Percentiles rank a stretch among this genome's conserved stretches.
These are phyloP conservation scores for Solanum tarijense DNA, from an alignment of 257 asterid species.

Conservation along the genomic window DNA sequence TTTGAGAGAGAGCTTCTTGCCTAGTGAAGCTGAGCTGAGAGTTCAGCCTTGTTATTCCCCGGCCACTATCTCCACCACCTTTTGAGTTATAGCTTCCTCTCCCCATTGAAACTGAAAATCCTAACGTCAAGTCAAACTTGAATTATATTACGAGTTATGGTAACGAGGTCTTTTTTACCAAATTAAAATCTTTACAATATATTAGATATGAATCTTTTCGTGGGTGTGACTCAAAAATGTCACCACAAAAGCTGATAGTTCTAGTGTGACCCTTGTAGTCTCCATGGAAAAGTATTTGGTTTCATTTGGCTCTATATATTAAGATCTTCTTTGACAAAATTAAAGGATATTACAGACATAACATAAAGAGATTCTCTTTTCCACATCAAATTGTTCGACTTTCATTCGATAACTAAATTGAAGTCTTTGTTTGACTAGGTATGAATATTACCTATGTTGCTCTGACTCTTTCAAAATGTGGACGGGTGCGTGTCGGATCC, in stretches of 20 bases:
- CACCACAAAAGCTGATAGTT: not conserved
- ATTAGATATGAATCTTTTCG: not conserved
- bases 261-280: not conserved
- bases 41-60: slow-evolving; percentile 48
- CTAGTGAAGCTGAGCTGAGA: slow-evolving; percentile 64
- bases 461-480: no score
- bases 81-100: slow-evolving; percentile 30
- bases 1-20: slow-evolving; percentile 50
- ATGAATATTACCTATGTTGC: not conserved
- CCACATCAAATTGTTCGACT: not conserved
- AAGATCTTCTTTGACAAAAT: not conserved
- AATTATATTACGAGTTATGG: not conserved
- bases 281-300: not conserved
- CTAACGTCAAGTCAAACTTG: slow-evolving; percentile 9
- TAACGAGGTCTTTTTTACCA: not conserved
- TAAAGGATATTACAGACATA: not conserved
- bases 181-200: not conserved
- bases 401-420: not conserved
- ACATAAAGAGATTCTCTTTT: not conserved
- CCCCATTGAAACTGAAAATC: slow-evolving; percentile 52
- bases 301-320: not conserved
- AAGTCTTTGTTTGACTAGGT: not conserved
- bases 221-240: not conserved
- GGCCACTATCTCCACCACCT: slow-evolving; percentile 21
- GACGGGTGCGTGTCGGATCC: no score